These are phyloP conservation scores for Pistacia atlantica DNA, from an alignment of 345 rosid genomes.

Conservation along the genomic window DNA sequence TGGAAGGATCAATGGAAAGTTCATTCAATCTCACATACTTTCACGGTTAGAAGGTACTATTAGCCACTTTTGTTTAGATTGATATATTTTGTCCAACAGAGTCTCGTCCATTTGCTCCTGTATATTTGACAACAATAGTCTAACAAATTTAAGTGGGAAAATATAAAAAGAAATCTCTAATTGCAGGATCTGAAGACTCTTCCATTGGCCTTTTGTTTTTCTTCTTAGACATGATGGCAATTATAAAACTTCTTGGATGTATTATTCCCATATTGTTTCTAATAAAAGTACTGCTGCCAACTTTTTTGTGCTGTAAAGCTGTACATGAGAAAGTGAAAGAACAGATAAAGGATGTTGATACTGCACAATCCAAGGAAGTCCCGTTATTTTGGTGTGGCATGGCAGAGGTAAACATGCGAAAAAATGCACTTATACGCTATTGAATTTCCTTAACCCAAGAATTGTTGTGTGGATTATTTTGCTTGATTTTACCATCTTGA, in stretches of 20 bases:
- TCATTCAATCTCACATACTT: conserved; percentile 81
- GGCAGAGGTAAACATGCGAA: conserved; percentile 70
- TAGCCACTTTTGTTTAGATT: background rate
- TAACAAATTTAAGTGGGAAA: background rate
- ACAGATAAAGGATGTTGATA: conserved; percentile 69
- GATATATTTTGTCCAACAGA: background rate
- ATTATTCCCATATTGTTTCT: conserved; percentile 5
- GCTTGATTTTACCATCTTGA: background rate
- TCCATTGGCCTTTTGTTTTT: background rate
- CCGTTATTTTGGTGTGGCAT: conserved; percentile 77
- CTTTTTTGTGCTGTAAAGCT: conserved; percentile 27
- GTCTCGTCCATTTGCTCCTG: conserved; percentile 6
- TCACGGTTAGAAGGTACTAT: conserved; percentile 66
- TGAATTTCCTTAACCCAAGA: background rate
- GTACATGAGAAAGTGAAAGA: conserved; percentile 63
- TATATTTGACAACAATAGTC: background rate
- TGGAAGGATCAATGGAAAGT: conserved; percentile 85
- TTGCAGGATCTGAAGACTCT: conserved; percentile 1
- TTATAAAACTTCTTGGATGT: background rate
- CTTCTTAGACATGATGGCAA: background rate
- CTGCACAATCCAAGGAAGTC: conserved; percentile 69
- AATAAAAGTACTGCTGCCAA: conserved; percentile 1
- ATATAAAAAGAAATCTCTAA: background rate
- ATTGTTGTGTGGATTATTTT: background rate
- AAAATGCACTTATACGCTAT: background rate